A percentile compares a stretch with the other conserved stretches of the same genome.
phyloP scores from a whole-genome alignment of 257 asterid genomes.

The Nicotiana noctiflora region DNA sequence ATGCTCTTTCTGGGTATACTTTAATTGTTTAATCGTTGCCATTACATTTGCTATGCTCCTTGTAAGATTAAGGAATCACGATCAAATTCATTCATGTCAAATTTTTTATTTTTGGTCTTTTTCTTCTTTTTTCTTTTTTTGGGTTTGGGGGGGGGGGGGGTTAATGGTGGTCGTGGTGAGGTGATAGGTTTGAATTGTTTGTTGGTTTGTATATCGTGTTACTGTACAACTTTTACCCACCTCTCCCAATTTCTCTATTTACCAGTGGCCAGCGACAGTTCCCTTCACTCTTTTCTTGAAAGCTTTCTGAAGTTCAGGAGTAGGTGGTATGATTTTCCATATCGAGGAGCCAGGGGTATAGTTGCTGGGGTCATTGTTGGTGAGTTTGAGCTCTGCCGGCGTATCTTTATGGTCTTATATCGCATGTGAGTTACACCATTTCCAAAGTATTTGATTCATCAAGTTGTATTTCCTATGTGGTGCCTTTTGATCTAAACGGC shows the following conservation, averaged over 20 bases:
- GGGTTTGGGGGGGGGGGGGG: neutral
- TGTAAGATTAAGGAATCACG: neutral
- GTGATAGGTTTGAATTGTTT: neutral
- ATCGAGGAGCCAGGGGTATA: constrained; percentile 58
- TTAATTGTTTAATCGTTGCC: neutral
- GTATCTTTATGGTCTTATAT: constrained; percentile 87
- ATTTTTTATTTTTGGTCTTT: neutral
- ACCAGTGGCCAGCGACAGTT: constrained; percentile 75
- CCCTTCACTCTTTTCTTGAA: constrained; percentile 70
- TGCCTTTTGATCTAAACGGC: neutral
- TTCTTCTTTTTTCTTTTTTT: neutral
- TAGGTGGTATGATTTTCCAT: constrained; percentile 95
- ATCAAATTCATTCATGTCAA: neutral
- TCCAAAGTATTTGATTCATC: neutral
- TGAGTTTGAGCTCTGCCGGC: constrained; percentile 77
- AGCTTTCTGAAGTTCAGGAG: constrained; percentile 83
- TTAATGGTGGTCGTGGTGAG: too few species aligned
- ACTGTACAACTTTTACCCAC: neutral
- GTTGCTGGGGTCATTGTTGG: constrained; percentile 89
- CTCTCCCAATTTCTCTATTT: constrained; percentile 2
- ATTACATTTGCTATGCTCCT: neutral
- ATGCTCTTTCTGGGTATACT: neutral
- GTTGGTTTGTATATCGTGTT: neutral
- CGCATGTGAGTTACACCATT: constrained; percentile 56
- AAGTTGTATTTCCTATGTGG: neutral